Evolutionary conservation across 257 asterid species (phyloP), one percentile per base, ranked within the genome.

Genomic region (Handroanthus guayacan): DNA sequence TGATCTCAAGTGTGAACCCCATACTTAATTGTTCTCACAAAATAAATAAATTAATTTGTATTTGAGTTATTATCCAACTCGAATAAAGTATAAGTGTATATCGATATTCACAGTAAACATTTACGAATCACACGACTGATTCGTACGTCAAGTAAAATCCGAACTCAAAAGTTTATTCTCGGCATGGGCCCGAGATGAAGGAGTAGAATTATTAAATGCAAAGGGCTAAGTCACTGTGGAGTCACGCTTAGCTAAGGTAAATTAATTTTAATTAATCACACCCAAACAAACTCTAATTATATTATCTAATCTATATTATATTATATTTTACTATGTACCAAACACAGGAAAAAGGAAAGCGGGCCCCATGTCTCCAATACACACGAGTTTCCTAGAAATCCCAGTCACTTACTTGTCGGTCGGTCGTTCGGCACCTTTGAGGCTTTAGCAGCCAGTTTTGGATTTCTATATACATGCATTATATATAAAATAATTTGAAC

Each of bases 361-460:
- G 17, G 70, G 54, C 12, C 50, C 70, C 70, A 20, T 41, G 5
- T 34, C 13, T 20, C 67, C 2, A 5, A 62, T 25, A 14, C 69
- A 13, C 69, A 5, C 8, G 12, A 61, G 44, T 31, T 17, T 31
- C 18, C 17, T 17, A 5, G 44, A 4, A 10, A 10, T 61, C 38
- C 67, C 11, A 12, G 68, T 62, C 68, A 37, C 68, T 37, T 13
- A 38, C 68, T 2, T 62, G 68, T 62, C 68, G 68, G 68, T 5
- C 25, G 48, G 50, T 62, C 48, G 31, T 0, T 1, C 1, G 31
- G 31, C 31, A 0, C 31, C 31, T 25, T 25, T 25, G n/a, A 25
- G 31, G 31, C 1, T 25, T 25, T 25, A 25, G 31, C 31, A 25
- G 0, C 31, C 31, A 25, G 45, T 41, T 41, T 41, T 41, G 45